Evolutionary conservation across 1,139 yeast species (phyloP).

Genomic region (Suhomyces choctaworum): DNA sequence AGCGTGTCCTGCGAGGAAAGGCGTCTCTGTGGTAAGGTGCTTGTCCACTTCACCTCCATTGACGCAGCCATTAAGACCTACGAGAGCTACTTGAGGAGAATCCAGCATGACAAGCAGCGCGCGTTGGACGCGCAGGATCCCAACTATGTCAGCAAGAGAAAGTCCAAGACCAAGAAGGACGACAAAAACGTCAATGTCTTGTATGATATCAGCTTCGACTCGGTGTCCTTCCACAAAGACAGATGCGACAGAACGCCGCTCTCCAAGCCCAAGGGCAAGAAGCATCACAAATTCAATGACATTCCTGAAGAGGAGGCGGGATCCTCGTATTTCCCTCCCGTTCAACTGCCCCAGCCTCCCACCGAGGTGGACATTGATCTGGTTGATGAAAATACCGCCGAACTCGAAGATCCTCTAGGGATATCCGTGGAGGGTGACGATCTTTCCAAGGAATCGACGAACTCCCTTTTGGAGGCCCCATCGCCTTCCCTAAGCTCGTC

Average conservation of each 20-base stretch:
- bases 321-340: not conserved
- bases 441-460: constrained; percentile 4
- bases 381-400: constrained; percentile 1
- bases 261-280: constrained; percentile 3
- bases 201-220: constrained; percentile 19
- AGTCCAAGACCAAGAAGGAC: constrained; percentile 6
- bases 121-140: constrained; percentile 19
- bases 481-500: constrained; percentile 11
- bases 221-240: constrained; percentile 34
- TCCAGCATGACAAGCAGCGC: constrained; percentile 26
- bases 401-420: constrained; percentile 8
- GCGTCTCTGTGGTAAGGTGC: constrained; percentile 16
- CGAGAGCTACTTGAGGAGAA: constrained; percentile 32
- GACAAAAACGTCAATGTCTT: constrained; percentile 11
- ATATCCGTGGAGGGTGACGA: constrained; percentile 5
- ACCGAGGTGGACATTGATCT: constrained; percentile 1
- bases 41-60: constrained; percentile 42
- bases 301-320: constrained; percentile 9
- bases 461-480: constrained; percentile 9
- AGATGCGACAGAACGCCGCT: constrained; percentile 34
- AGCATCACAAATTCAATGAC: constrained; percentile 2
- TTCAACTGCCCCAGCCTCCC: not conserved
- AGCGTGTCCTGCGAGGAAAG: constrained; percentile 6
- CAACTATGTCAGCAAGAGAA: constrained; percentile 2
- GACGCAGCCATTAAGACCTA: constrained; percentile 42